Conservation (phyloP, 2,329 filamentous ascomycete genomes). For the Neopestalotiopsis sp. region DNA sequence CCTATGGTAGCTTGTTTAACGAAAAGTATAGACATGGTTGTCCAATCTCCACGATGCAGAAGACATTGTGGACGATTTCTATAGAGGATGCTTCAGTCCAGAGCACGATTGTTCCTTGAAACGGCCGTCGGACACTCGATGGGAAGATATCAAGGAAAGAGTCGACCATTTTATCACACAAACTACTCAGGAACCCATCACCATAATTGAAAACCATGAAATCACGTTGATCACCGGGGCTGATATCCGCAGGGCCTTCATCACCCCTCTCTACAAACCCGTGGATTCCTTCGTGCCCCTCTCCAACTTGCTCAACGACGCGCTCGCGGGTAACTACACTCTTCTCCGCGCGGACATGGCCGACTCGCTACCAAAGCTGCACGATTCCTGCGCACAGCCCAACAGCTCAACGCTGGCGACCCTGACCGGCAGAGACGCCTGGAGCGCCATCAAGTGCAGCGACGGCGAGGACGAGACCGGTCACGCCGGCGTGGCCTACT, state of each 20-base stretch:
- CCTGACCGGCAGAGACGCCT: constrained; percentile 25
- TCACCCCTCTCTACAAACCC: constrained; percentile 36
- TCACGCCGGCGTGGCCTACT: constrained; percentile 27
- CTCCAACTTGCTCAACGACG: constrained; percentile 27
- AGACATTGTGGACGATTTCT: constrained; percentile 38
- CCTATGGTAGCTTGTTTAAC: not conserved
- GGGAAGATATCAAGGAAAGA: constrained; percentile 36
- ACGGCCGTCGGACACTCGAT: constrained; percentile 28
- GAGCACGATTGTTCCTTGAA: constrained; percentile 36
- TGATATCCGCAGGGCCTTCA: constrained; percentile 36
- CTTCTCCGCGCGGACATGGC: constrained; percentile 12
- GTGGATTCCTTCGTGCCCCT: constrained; percentile 23
- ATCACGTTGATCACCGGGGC: constrained; percentile 35
- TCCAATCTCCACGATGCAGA: constrained; percentile 44
- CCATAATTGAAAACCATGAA: constrained; percentile 25
- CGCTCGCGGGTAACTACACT: constrained; percentile 36
- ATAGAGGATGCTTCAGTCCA: constrained; percentile 40
- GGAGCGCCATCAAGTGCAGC: constrained; percentile 37
- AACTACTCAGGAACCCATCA: constrained; percentile 34
- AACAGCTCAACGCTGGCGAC: constrained; percentile 4
- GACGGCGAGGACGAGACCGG: constrained; percentile 36
- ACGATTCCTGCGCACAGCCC: constrained; percentile 13
- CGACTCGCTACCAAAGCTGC: not conserved
- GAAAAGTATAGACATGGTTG: constrained; percentile 35
- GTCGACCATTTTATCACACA: constrained; percentile 35